Base-by-base conservation (phyloP, 2,329 filamentous ascomycete genomes). In the Phialocephala sp. region DNA sequence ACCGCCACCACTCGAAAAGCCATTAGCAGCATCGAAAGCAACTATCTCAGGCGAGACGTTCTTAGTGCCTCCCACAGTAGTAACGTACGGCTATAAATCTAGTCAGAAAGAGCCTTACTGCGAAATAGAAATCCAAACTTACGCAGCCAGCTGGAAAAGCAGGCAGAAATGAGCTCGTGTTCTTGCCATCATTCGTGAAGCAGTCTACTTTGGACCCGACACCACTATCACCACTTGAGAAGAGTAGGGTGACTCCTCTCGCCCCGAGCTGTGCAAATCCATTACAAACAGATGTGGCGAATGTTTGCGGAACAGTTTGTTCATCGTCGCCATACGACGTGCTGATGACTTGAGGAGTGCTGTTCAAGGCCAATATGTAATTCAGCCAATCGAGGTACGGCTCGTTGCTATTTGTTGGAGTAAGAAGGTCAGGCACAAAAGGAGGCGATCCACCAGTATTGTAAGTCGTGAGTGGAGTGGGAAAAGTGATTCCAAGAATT, bases 281-380 rank as follows among this genome's bases (percentile, higher is more conserved):
- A 61, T 81, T 77, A 73, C 86, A 88, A 2, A 87, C 84, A 32
- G 81, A 80, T 60, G 77, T 73, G 0, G 85, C 86, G 66, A 87
- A 88, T 1, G 79, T 76, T 14, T 69, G 69, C 1, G 85, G 85
- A 0, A 88, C 83, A 0, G 82, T 80, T 58, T 85, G 79, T 76
- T 88, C 86, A 68, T 88, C 83, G 68, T 88, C 86, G 15, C 81
- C 84, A 72, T 88, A 89, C 15, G 84, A 86, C 22, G 86, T 81
- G 56, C 83, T 84, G 14, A 89, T 79, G 1, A 88, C 82, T 60
- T 85, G 84, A 0, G 87, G 86, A 15, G 87, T 72, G 22, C 80
- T 75, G 8, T 77, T 73, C 52, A 83, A 80, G 0, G 78, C 73
- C 0, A 87, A 76, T 14, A 88, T 74, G 63, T 82, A 80, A 56